Percentiles rank a stretch among this genome's conserved stretches.
Conservation (phyloP, 2,329 filamentous ascomycete genomes). For the Paramyrothecium roridum region DNA sequence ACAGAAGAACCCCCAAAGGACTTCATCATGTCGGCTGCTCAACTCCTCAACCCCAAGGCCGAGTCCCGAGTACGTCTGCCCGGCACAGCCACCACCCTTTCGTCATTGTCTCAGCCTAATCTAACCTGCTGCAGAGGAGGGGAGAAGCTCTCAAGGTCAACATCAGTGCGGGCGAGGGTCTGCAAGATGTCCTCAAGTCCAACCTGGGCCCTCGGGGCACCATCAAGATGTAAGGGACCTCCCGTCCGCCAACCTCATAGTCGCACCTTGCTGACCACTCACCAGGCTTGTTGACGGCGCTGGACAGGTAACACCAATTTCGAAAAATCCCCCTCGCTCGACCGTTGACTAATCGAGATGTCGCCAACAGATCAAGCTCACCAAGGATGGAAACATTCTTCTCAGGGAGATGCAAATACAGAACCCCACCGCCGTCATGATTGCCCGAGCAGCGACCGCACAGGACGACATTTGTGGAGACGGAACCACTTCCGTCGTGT, state of each 20-base stretch:
- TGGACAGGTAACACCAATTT: conserved; percentile 52
- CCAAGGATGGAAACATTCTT: conserved; percentile 94
- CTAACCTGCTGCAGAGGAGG: conserved; percentile 62
- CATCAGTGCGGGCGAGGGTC: conserved; percentile 91
- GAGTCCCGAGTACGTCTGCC: conserved; percentile 76
- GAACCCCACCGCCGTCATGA: conserved; percentile 92
- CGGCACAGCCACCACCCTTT: conserved; percentile 11
- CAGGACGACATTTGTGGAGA: conserved; percentile 99
- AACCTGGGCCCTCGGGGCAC: conserved; percentile 93
- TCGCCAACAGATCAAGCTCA: conserved; percentile 81
- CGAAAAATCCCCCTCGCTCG: conserved; percentile 19
- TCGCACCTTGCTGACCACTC: conserved; percentile 19
- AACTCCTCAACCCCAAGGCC: conserved; percentile 97
- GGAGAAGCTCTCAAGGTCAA: conserved; percentile 96
- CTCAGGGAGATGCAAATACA: conserved; percentile 87
- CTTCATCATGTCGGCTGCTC: conserved; percentile 82
- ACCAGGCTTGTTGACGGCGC: conserved; percentile 65
- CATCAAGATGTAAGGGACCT: conserved; percentile 80
- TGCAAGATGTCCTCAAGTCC: conserved; percentile 91
- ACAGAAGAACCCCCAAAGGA: conserved; percentile 11
- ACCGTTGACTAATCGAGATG: conserved; percentile 21
- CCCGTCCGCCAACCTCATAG: not conserved
- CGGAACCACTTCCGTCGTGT: conserved; percentile 92
- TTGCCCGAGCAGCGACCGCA: conserved; percentile 81
- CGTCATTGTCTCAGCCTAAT: conserved; percentile 14